Evolutionary conservation across 1,139 yeast species (phyloP).

Genomic region (Trichomonascaceae sp.): DNA sequence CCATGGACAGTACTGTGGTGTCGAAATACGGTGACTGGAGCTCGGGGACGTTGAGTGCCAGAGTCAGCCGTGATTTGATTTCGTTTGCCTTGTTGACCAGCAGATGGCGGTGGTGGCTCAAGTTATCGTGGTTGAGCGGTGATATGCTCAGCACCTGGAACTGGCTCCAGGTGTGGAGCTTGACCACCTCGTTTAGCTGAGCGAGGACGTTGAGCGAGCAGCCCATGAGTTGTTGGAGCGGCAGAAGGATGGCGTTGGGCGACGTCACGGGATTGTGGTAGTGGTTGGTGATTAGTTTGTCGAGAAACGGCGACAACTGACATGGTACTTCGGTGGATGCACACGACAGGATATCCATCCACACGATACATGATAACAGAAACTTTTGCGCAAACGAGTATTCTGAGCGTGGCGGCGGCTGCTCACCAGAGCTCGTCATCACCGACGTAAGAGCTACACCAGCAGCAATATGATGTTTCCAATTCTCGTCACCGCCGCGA

Average conservation of each 20-base stretch:
- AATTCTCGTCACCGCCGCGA: slow-evolving; percentile 8
- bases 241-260: slow-evolving; percentile 3
- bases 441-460: slow-evolving; percentile 6
- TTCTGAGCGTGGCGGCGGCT: neutral
- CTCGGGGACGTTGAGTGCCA: too few relatives aligned
- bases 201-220: slow-evolving; percentile 6
- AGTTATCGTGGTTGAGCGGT: too few relatives aligned
- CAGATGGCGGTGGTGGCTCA: too few relatives aligned
- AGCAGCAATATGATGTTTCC: slow-evolving; percentile 8
- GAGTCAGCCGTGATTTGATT: too few relatives aligned
- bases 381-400: slow-evolving; percentile 5
- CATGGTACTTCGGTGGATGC: slow-evolving; percentile 8
- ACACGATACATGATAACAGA: slow-evolving; percentile 5
- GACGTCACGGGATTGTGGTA: too few relatives aligned
- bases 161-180: slow-evolving; percentile 4
- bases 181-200: slow-evolving; percentile 8
- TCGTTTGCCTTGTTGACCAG: too few relatives aligned
- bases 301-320: slow-evolving; percentile 4
- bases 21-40: too few relatives aligned
- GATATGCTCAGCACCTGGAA: too few relatives aligned
- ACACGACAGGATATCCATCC: slow-evolving; percentile 8
- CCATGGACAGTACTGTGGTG: too few relatives aligned
- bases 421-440: slow-evolving; percentile 3
- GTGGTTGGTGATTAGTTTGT: slow-evolving; percentile 4
- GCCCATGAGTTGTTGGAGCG: slow-evolving; percentile 9